Evolutionary conservation across 768 basidiomycete species (phyloP).

Genomic region (Trichaptum fuscoviolaceum): DNA sequence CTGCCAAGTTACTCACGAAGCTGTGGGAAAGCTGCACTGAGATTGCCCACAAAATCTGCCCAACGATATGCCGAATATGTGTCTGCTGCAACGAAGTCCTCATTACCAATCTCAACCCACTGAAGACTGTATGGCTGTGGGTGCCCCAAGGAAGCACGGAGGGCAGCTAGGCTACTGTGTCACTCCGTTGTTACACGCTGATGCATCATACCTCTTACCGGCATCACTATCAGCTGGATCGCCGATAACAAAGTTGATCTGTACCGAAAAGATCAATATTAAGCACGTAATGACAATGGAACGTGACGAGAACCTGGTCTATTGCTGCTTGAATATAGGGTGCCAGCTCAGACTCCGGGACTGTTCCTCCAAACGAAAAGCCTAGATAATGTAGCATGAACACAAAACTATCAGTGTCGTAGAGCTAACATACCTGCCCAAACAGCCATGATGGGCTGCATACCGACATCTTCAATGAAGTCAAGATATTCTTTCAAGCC

Average conservation of each 20-base stretch:
- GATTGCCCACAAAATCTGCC: slow-evolving; percentile 39
- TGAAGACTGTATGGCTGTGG: slow-evolving; percentile 37
- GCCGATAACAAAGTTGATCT: slow-evolving; percentile 61
- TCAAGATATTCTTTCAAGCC: slow-evolving; percentile 53
- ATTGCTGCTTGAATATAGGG: slow-evolving; percentile 53
- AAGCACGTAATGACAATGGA: slow-evolving; percentile 15
- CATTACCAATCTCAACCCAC: slow-evolving; percentile 48
- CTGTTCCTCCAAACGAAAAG: slow-evolving; percentile 41
- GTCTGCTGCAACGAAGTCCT: slow-evolving; percentile 40
- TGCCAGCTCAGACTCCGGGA: slow-evolving; percentile 37
- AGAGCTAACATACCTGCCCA: slow-evolving; percentile 39
- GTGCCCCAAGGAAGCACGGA: slow-evolving; percentile 51
- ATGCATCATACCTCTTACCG: slow-evolving; percentile 18
- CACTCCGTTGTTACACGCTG: neutral
- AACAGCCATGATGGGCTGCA: slow-evolving; percentile 58
- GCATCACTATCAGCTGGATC: slow-evolving; percentile 39
- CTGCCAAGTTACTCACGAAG: slow-evolving; percentile 34
- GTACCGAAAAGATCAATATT: neutral
- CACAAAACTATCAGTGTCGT: neutral
- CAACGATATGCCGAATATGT: slow-evolving; percentile 45
- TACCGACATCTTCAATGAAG: slow-evolving; percentile 50
- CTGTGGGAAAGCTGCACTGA: slow-evolving; percentile 45
- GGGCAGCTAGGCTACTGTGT: slow-evolving; percentile 31
- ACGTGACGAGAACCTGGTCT: slow-evolving; percentile 36
- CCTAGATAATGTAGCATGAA: slow-evolving; percentile 25